phyloP scores from a whole-genome alignment of 495 filamentous ascomycete genomes.

The Talaromyces liani region DNA sequence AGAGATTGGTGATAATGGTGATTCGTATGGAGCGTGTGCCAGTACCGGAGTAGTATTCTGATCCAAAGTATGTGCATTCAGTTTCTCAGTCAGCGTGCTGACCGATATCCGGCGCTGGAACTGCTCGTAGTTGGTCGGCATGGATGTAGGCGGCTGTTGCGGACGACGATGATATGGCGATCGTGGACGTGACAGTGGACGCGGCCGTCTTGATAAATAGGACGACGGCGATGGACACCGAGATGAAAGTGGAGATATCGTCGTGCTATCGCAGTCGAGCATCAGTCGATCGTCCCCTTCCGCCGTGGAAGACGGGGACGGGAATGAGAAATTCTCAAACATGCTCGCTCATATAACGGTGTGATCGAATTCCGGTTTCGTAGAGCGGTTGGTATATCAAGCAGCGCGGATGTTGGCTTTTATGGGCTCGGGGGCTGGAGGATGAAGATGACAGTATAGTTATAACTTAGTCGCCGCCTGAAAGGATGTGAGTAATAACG shows the following conservation, averaged over 20 bases:
- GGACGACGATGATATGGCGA: conserved; percentile 30
- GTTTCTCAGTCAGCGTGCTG: conserved; percentile 34
- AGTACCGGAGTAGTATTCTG: conserved; percentile 8
- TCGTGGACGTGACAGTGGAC: conserved; percentile 25
- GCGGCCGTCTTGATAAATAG: conserved; percentile 10
- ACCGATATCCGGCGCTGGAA: conserved; percentile 33
- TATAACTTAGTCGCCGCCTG: neutral
- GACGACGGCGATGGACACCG: conserved; percentile 40
- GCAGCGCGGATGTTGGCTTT: neutral
- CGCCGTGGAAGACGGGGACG: conserved; percentile 30
- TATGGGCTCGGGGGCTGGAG: neutral
- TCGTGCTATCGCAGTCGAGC: conserved; percentile 30
- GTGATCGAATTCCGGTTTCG: neutral
- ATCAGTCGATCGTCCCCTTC: conserved; percentile 33
- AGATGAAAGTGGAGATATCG: conserved; percentile 39
- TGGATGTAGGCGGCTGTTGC: conserved; percentile 37
- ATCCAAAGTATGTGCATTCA: conserved; percentile 39
- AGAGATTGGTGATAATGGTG: conserved; percentile 9
- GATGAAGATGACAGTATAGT: neutral
- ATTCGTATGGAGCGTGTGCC: conserved; percentile 8
- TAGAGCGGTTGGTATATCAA: neutral
- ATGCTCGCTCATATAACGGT: conserved; percentile 14
- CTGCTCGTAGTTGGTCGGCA: conserved; percentile 30
- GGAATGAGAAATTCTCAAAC: conserved; percentile 43
- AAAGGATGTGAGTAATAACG: neutral